Evolutionary conservation across 768 basidiomycete species (phyloP).

Genomic region (Termitomyces sp.): DNA sequence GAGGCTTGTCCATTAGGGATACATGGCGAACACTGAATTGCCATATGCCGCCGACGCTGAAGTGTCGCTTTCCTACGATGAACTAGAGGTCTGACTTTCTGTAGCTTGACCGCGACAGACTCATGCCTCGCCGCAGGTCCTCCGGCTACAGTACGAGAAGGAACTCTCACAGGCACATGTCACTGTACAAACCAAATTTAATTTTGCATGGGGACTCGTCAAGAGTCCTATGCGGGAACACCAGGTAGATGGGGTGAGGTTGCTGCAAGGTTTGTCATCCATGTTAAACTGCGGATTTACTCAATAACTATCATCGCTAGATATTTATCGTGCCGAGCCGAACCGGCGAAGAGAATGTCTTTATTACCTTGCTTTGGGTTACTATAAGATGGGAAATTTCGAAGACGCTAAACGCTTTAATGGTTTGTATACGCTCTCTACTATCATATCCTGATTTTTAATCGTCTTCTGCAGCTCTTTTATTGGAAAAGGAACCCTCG

Average conservation of each 20-base stretch:
- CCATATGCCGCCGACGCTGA: constrained; percentile 96
- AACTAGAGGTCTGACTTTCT: constrained; percentile 62
- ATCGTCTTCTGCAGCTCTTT: constrained; percentile 46
- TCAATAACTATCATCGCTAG: constrained; percentile 32
- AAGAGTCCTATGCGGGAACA: constrained; percentile 83
- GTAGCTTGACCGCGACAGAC: background rate
- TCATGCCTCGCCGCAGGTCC: constrained; percentile 46
- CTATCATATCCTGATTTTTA: background rate
- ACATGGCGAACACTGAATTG: constrained; percentile 68
- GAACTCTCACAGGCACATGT: constrained; percentile 81
- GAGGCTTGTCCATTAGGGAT: background rate
- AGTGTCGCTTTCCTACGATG: constrained; percentile 81
- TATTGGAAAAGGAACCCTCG: constrained; percentile 87
- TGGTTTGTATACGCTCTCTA: constrained; percentile 45
- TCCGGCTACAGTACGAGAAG: constrained; percentile 83
- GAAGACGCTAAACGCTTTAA: constrained; percentile 92
- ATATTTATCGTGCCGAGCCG: constrained; percentile 88
- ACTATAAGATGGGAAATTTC: constrained; percentile 96
- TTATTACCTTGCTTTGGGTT: constrained; percentile 93
- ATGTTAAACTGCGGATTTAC: constrained; percentile 1
- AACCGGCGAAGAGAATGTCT: constrained; percentile 87
- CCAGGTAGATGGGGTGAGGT: constrained; percentile 86
- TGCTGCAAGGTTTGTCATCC: constrained; percentile 69
- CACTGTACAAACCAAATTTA: constrained; percentile 94
- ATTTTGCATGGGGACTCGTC: constrained; percentile 94